Base-by-base conservation (phyloP, 192 early-diverging fungal genomes). In the Coemansia erecta region DNA sequence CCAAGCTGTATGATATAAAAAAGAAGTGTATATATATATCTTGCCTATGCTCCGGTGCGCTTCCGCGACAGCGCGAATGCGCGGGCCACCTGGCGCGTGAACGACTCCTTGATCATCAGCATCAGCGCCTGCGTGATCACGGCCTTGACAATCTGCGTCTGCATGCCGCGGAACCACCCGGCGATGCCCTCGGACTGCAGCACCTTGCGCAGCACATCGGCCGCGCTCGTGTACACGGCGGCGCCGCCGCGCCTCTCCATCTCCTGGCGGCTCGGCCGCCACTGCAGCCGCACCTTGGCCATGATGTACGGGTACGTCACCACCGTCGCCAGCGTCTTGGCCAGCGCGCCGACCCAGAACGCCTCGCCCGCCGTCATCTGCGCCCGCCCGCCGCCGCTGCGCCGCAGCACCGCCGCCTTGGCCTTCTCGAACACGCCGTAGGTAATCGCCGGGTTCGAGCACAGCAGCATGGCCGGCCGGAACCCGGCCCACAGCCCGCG, bases 71-170 rank as follows among this genome's bases (percentile, higher is more conserved):
- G 33, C 7, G 66, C 70, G 61, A 80, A 80, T 17, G 65, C 37
- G 1, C 70, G 63, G 18, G 60, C 41, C 17, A 70, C 64, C 68
- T 74, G 77, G 46, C 65, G 24, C 17, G 86, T 87, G 56, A 96
- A 85, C 68, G 94, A 87, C 68, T 99, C 97, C 72, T 95, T 98
- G 77, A 90, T 87, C 77, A 94, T 90, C 68, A 99, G 95, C 51
- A 99, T 77, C 59, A 99, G 83, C n/a, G 97, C 95, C 70, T 99
- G 97, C 8, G 92, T 93, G 54, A 99, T 80, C n/a, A 99, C 97
- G n/a, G 94, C 97, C 83, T 99, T 99, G 66, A 88, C 82, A 60
- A 99, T 95, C 82, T 99, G 97, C 10, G 94, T 85, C 77, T 90
- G 85, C 91, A 99, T 95, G 31, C 97, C 97, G 88, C 93, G 48